Conservation (phyloP, 139 green algal genomes). For the Micromonas pusilla region DNA sequence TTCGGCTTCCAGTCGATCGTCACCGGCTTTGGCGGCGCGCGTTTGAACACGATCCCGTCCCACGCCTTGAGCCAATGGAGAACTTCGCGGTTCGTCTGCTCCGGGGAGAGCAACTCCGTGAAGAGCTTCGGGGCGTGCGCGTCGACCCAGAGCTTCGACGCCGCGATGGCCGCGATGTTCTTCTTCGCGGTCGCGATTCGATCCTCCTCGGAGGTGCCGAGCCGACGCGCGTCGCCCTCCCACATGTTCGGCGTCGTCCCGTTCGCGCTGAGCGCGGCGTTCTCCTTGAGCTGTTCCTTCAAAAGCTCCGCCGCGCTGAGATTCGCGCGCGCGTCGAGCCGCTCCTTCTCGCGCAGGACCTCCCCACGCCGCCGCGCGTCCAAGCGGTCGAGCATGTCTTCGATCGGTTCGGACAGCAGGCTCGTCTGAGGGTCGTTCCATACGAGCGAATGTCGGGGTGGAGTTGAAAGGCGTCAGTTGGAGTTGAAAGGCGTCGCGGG, state of each 20-base stretch:
- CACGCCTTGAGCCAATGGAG: conserved; percentile 26
- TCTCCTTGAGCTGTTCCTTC: conserved; percentile 10
- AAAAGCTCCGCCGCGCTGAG: background rate
- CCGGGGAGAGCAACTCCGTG: conserved; percentile 77
- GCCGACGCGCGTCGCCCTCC: background rate
- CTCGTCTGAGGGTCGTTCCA: too few species aligned
- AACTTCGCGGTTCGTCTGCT: conserved; percentile 70
- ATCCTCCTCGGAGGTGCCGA: background rate
- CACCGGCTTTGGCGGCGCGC: background rate
- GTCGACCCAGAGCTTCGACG: conserved; percentile 72
- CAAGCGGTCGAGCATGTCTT: conserved; percentile 6
- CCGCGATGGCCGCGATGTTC: background rate
- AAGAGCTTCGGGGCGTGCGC: conserved; percentile 77
- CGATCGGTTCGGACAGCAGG: background rate
- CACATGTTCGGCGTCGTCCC: background rate
- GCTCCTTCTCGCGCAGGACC: background rate
- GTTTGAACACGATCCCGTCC: conserved; percentile 19
- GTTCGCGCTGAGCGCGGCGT: background rate
- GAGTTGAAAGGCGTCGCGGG: too few species aligned
- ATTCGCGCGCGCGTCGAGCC: background rate
- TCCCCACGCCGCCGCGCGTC: background rate
- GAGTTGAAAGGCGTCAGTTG: too few species aligned
- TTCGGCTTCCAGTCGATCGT: background rate
- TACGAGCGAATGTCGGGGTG: too few species aligned
- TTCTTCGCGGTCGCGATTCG: background rate